phyloP scores from a whole-genome alignment of 345 rosid species.

The Camelina neglecta region DNA sequence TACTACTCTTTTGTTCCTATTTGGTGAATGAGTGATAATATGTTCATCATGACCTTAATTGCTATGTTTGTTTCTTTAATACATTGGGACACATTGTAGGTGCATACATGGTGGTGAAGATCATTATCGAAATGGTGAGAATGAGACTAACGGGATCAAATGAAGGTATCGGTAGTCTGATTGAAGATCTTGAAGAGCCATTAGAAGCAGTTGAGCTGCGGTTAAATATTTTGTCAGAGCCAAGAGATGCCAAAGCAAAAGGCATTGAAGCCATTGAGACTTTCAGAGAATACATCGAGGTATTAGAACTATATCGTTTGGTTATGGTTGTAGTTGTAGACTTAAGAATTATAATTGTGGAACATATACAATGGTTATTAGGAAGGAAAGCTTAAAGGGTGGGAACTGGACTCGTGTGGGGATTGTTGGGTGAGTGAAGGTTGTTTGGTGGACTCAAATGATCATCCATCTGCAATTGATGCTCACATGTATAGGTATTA shows the following conservation, averaged over 20 bases:
- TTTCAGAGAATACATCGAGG: constrained; percentile 69
- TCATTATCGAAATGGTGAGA: constrained; percentile 84
- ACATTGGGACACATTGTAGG: constrained; percentile 48
- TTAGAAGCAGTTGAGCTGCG: constrained; percentile 66
- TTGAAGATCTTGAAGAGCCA: constrained; percentile 80
- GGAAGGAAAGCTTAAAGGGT: constrained; percentile 74
- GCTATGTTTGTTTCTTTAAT: background rate
- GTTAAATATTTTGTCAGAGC: constrained; percentile 72
- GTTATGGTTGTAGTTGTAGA: background rate
- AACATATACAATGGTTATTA: constrained; percentile 33
- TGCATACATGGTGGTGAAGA: constrained; percentile 93
- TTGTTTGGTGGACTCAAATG: constrained; percentile 83
- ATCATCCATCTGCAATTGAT: constrained; percentile 71
- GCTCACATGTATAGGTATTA: constrained; percentile 89
- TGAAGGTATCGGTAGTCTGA: constrained; percentile 76
- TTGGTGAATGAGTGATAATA: background rate
- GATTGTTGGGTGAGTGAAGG: constrained; percentile 97
- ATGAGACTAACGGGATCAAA: constrained; percentile 72
- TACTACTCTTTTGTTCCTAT: background rate
- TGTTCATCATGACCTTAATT: background rate
- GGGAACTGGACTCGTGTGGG: constrained; percentile 89
- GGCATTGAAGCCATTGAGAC: constrained; percentile 77
- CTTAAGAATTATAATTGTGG: background rate
- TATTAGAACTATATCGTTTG: constrained; percentile 29
- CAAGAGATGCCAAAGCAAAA: constrained; percentile 73